Base-by-base conservation (phyloP, 352 stramenopile species). In the Elongisporangium senticosum region DNA sequence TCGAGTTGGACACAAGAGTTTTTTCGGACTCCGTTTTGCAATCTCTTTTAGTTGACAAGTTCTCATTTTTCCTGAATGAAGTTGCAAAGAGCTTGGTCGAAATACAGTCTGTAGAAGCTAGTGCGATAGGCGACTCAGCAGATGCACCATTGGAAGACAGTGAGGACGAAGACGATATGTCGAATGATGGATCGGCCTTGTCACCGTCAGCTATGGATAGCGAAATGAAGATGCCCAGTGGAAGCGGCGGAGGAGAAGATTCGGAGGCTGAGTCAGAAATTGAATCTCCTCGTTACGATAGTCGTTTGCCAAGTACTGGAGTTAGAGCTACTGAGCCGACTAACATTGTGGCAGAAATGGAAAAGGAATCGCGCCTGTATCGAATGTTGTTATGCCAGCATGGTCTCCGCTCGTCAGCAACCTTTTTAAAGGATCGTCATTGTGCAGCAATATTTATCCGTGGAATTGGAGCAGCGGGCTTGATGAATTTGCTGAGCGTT, bases 121-220 rank as follows among this genome's bases (percentile, higher is more conserved):
- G 76, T 5, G 72, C 68, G 50, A 74, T 74, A 21, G 65, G 26
- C 5, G 73, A 69, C 28, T 68, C 67, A 23, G 68, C 75, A 47
- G 64, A 63, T 28, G 56, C 39, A 11, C 64, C 69, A 23, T 67
- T 67, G 17, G 83, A 85, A 43, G 83, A 91, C 28, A 86, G 76
- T 21, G 85, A 93, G 59, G 83, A 94, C 24, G 85, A 94, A 22
- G 75, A 82, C 28, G 85, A 92, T n/a, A 93, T 92, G 79, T 93
- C 85, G 17, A 90, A 94, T 59, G 84, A 92, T 67, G 84, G 78
- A 23, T 90, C 80, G 21, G 67, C 65, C 17, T 83, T 80, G 0
- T 89, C 83, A 7, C 82, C 84, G 40, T 83, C 75, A n/a, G 78
- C 68, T 10, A 77, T 90, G 69, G 84, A 94, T 61, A 91, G 73